A percentile compares a stretch with the other conserved stretches of the same genome.
Conservation (phyloP, 192 early-diverging fungal species). For the Entomortierella parvispora region DNA sequence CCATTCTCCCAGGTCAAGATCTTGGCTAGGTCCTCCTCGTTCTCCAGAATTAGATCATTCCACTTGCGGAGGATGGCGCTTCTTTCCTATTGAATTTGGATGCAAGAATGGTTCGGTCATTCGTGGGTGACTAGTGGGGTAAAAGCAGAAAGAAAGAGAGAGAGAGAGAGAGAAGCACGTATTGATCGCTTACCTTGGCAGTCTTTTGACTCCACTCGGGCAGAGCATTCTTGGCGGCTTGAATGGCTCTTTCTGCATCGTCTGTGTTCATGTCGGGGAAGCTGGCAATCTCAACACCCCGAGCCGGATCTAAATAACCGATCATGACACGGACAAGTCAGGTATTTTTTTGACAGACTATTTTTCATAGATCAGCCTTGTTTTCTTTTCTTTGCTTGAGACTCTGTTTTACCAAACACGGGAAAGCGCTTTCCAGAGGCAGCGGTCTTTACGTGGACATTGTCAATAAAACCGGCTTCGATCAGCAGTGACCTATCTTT, state of each 20-base stretch:
- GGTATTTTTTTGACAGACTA: too few relatives aligned
- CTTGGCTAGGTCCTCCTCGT: conserved; percentile 78
- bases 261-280: conserved; percentile 72
- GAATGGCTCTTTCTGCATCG: conserved; percentile 67
- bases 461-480: too few relatives aligned
- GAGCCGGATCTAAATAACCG: conserved; percentile 68
- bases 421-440: too few relatives aligned
- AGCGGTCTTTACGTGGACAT: too few relatives aligned
- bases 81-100: conserved; percentile 57
- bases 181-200: conserved; percentile 54
- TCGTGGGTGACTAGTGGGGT: too few relatives aligned
- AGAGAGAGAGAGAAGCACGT: too few relatives aligned
- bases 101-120: not conserved
- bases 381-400: too few relatives aligned
- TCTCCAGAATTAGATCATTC: conserved; percentile 70
- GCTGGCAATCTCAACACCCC: conserved; percentile 65
- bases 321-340: too few relatives aligned
- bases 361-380: too few relatives aligned
- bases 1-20: conserved; percentile 90
- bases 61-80: conserved; percentile 70
- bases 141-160: not conserved
- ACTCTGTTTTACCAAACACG: too few relatives aligned
- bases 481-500: too few relatives aligned
- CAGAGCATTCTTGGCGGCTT: conserved; percentile 68
- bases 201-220: conserved; percentile 69